Base-by-base conservation (phyloP, 2,329 filamentous ascomycete species). In the Podosphaera leucotricha region DNA sequence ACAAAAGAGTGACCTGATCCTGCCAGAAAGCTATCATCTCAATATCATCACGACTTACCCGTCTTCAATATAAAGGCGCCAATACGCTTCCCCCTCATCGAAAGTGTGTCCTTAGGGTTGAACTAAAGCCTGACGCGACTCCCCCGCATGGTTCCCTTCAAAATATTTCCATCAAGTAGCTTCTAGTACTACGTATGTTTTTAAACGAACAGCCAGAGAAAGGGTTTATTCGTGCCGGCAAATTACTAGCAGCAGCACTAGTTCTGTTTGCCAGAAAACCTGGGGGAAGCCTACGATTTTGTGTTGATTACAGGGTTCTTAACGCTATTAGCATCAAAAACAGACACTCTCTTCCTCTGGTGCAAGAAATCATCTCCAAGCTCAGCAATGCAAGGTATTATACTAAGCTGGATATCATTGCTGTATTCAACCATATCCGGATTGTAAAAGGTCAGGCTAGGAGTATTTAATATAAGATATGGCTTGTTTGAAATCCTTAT, bases 291-390 rank as follows among this genome's bases (percentile, higher is more conserved):
- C 20, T 21, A 6, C 16, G 38, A 8, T 39, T 39, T 15, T 39
- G 38, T 22, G 38, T 39, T 39, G 38, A 39, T 22, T 39, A 39
- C 38, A 13, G 38, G 18, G 18, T 6, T 18, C 21, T 39, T 19
- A 39, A 39, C 21, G 18, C 6, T 39, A 39, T 39, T 3, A 39
- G 16, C 10, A 21, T 39, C 15, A 39, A 39, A 21, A 39, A 6
- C 26, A 24, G 26, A 15, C 41, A 46, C 21, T 30, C 38, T 19
- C 13, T 44, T 11, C 45, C 42, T 20, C 18, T 42, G 20, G n/a
- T 43, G 6, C 22, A 16, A 19, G 41, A 43, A 36, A 35, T 18
- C 19, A 13, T 22, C 6, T n/a, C 26, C 11, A 22, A 6, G 11
- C n/a, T 43, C 15, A 21, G 19, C 26, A 21, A 6, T 35, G 26